These are phyloP conservation scores for Fusarium austroafricanum DNA, from an alignment of 2,329 filamentous ascomycete species.

Conservation along the genomic window DNA sequence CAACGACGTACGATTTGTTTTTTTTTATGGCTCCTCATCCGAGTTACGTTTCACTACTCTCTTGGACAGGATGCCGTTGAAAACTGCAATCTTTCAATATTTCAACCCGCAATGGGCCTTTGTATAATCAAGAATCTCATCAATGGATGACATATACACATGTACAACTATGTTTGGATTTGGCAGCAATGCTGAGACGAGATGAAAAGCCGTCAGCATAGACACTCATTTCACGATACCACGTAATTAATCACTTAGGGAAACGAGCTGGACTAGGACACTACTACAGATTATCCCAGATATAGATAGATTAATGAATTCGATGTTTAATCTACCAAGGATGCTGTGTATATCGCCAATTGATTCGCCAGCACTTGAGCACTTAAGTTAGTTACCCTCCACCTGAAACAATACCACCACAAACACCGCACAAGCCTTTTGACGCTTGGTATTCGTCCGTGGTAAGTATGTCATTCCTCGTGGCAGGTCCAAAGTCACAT, in stretches of 20 bases:
- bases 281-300: slow-evolving; percentile 14
- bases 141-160: slow-evolving; percentile 25
- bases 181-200: slow-evolving; percentile 30
- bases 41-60: neutral
- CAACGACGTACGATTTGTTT: slow-evolving; percentile 27
- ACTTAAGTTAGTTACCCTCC: neutral
- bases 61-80: neutral
- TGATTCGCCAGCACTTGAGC: neutral
- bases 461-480: neutral
- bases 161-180: slow-evolving; percentile 44
- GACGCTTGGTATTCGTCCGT: neutral
- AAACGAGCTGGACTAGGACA: slow-evolving; percentile 21
- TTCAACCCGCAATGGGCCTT: slow-evolving; percentile 9
- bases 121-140: slow-evolving; percentile 30
- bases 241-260: slow-evolving; percentile 38
- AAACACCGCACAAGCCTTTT: slow-evolving; percentile 4
- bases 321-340: slow-evolving; percentile 27
- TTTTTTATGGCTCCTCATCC: neutral
- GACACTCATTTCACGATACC: slow-evolving; percentile 44
- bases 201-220: slow-evolving; percentile 31
- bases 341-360: neutral
- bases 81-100: neutral
- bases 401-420: slow-evolving; percentile 13
- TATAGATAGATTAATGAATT: slow-evolving; percentile 44
- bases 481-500: neutral